These are phyloP conservation scores for Cubamyces lactineus DNA, from an alignment of 768 basidiomycete species.

Conservation along the genomic window DNA sequence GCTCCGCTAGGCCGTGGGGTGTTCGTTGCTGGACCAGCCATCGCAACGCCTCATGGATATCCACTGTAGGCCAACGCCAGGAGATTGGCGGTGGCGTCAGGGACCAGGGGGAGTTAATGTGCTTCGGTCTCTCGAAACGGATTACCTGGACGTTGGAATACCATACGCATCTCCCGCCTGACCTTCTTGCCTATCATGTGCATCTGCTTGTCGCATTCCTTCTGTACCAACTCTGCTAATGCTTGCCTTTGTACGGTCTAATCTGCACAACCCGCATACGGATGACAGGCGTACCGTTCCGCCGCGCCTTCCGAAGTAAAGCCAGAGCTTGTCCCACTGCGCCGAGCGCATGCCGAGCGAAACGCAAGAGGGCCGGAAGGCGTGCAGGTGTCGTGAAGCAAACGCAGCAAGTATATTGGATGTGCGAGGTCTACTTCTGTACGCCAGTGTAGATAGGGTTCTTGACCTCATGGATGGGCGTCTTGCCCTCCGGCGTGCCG, in stretches of 20 bases:
- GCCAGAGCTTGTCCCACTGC: background rate
- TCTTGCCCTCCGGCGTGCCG: slow-evolving; percentile 78
- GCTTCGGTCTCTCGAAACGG: slow-evolving; percentile 5
- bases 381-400: background rate
- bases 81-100: background rate
- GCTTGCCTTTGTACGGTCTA: slow-evolving; percentile 6
- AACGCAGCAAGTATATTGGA: slow-evolving; percentile 18
- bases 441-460: slow-evolving; percentile 80
- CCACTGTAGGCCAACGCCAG: background rate
- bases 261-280: background rate
- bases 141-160: slow-evolving; percentile 14
- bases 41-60: background rate
- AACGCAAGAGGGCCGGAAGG: background rate
- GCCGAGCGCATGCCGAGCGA: background rate
- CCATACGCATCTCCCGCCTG: slow-evolving; percentile 1
- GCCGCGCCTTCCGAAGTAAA: slow-evolving; percentile 2
- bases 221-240: slow-evolving; percentile 12
- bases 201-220: slow-evolving; percentile 4
- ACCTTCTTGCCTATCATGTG: slow-evolving; percentile 1
- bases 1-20: no score
- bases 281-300: slow-evolving; percentile 1
- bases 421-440: slow-evolving; percentile 64
- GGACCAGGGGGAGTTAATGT: background rate
- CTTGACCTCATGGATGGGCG: slow-evolving; percentile 87
- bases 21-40: background rate